Percentiles rank a stretch among this genome's conserved stretches.
Conservation (phyloP, 805 yeast genomes). For the Yarrowia porcina region DNA sequence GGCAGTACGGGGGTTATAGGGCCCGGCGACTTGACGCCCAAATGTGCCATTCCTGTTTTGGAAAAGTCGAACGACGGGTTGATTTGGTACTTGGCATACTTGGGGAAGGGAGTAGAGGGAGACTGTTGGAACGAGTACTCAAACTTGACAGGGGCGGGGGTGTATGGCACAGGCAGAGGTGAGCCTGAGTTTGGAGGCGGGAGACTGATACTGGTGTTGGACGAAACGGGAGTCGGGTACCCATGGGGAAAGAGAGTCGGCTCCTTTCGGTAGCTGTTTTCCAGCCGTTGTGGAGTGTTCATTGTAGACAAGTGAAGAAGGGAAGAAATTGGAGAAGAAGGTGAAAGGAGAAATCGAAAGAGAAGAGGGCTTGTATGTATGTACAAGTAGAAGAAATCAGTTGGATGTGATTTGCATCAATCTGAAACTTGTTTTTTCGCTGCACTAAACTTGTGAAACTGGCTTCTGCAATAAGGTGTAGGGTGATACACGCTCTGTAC, state of each 20-base stretch:
- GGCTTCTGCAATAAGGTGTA: constrained; percentile 2
- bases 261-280: background rate
- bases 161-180: background rate
- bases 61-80: constrained; percentile 12
- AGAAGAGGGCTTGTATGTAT: no score
- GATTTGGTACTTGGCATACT: constrained; percentile 11
- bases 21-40: background rate
- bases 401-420: background rate
- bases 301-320: background rate
- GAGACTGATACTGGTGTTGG: background rate
- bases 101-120: background rate
- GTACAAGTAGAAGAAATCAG: no score
- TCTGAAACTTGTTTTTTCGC: background rate
- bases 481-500: constrained; percentile 7
- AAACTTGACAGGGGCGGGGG: background rate
- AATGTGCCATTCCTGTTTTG: constrained; percentile 2
- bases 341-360: background rate
- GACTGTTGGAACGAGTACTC: constrained; percentile 1
- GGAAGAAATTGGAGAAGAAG: no score
- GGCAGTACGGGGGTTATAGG: constrained; percentile 10
- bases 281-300: constrained; percentile 7
- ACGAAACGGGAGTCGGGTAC: constrained; percentile 6
- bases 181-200: background rate
- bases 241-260: background rate
- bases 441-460: background rate